Evolutionary conservation across 2,329 filamentous ascomycete species (phyloP), one percentile per base, ranked within the genome.

Genomic region (Macrophomina phaseolina): DNA sequence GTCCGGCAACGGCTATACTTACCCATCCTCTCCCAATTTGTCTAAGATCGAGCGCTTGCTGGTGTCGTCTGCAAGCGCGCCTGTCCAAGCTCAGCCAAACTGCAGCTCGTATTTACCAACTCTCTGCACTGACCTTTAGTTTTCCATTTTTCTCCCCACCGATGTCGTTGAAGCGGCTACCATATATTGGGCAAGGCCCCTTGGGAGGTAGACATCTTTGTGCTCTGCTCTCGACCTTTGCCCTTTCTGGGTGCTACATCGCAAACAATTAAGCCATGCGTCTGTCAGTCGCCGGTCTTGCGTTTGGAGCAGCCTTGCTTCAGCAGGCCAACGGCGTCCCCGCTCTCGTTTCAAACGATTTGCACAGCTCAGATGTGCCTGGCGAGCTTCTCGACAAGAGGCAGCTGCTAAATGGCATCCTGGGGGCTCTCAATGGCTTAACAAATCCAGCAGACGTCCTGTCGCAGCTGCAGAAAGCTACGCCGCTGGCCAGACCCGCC

Each of bases 401-500:
- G 40, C 18, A 45, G 30, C 34, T 40, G 7, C 55, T 58, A 11
- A 45, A 36, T 34, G 36, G 18, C 36, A 30, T 58, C 18, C n/a
- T 58, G n/a, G n/a, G 36, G 0, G 32, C 34, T 12, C 55, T 58
- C 34, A 28, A 42, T 32, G 18, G 18, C 7, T 14, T 66, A 45
- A 61, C 18, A 32, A 45, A 42, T 28, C 55, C 46, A 40, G 46
- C 49, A 62, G 38, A 56, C 48, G 66, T 18, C 53, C 70, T 32
- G 64, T 70, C 4, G 42, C 65, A 16, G 68, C 67, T 73, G 28
- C 51, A 64, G 42, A 67, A 70, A 14, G 71, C 71, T n/a, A 68
- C 70, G 16, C 69, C 76, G 14, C 73, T 73, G 5, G 63, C 70
- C 2, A 72, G 68, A 38, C 74, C 73, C n/a, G 71, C 71, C 1